These are phyloP conservation scores for Ophiosphaerella korrae DNA, from an alignment of 2,329 filamentous ascomycete species.

Conservation along the genomic window DNA sequence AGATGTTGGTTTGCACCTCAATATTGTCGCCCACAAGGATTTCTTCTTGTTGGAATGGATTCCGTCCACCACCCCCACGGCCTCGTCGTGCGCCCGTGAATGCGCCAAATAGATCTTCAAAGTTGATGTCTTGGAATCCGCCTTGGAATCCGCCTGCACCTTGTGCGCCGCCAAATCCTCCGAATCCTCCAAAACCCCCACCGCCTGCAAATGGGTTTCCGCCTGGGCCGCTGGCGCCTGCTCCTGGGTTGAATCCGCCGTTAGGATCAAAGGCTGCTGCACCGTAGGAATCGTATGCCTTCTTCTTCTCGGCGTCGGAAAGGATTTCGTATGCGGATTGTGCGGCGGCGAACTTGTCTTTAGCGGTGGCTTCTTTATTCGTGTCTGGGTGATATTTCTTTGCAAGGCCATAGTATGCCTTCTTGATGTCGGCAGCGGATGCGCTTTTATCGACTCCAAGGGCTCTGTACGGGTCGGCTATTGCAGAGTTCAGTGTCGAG, in stretches of 20 bases:
- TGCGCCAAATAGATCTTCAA: conserved; percentile 92
- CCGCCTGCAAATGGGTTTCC: conserved; percentile 67
- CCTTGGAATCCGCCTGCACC: conserved; percentile 67
- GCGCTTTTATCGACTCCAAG: conserved; percentile 84
- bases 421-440: conserved; percentile 90
- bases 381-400: conserved; percentile 99
- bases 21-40: conserved; percentile 94
- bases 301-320: conserved; percentile 89
- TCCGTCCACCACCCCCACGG: conserved; percentile 57
- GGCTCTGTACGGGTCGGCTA: conserved; percentile 82
- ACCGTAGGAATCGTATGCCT: conserved; percentile 90
- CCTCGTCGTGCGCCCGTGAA: conserved; percentile 69
- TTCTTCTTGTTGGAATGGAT: conserved; percentile 73
- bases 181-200: conserved; percentile 45
- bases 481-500: conserved; percentile 63
- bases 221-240: conserved; percentile 63
- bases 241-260: conserved; percentile 79
- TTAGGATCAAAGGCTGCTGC: conserved; percentile 72
- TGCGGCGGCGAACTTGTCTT: conserved; percentile 92
- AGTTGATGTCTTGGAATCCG: conserved; percentile 87
- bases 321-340: conserved; percentile 93
- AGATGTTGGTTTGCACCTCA: conserved; percentile 89
- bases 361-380: conserved; percentile 91
- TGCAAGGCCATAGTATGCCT: conserved; percentile 94
- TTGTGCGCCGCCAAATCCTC: conserved; percentile 57